Conservation (phyloP, 2,329 filamentous ascomycete genomes). For the Xylariaceae sp. region DNA sequence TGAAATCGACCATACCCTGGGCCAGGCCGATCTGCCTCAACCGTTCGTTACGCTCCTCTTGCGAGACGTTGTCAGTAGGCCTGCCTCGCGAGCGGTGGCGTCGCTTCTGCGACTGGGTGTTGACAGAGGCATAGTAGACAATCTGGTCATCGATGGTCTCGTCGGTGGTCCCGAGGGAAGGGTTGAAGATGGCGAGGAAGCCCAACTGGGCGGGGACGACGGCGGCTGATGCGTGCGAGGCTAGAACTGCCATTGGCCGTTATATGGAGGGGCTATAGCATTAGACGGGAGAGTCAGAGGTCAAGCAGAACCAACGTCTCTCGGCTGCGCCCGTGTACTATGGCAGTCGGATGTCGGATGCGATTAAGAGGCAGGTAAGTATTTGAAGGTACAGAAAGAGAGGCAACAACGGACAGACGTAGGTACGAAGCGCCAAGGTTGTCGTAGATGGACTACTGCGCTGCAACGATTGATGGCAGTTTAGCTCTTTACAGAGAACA, state of each 20-base stretch:
- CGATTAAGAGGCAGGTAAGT: not conserved
- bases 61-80: slow-evolving; percentile 40
- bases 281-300: not conserved
- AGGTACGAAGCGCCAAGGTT: too few species aligned
- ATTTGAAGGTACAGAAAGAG: too few species aligned
- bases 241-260: slow-evolving; percentile 14
- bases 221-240: slow-evolving; percentile 17
- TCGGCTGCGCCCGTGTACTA: not conserved
- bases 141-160: slow-evolving; percentile 77
- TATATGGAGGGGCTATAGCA: not conserved
- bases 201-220: slow-evolving; percentile 77
- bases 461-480: too few species aligned
- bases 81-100: slow-evolving; percentile 38
- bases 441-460: too few species aligned
- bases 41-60: slow-evolving; percentile 76
- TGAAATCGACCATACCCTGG: slow-evolving; percentile 94
- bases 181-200: slow-evolving; percentile 94
- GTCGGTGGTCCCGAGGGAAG: slow-evolving; percentile 57
- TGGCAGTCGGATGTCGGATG: not conserved
- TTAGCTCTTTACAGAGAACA: too few species aligned
- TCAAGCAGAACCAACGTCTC: not conserved
- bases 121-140: slow-evolving; percentile 80
- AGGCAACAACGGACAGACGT: too few species aligned
- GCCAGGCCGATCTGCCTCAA: slow-evolving; percentile 91
- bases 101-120: slow-evolving; percentile 36